These are phyloP conservation scores for Gossypium davidsonii DNA, from an alignment of 441 rosid genomes.

Conservation along the genomic window DNA sequence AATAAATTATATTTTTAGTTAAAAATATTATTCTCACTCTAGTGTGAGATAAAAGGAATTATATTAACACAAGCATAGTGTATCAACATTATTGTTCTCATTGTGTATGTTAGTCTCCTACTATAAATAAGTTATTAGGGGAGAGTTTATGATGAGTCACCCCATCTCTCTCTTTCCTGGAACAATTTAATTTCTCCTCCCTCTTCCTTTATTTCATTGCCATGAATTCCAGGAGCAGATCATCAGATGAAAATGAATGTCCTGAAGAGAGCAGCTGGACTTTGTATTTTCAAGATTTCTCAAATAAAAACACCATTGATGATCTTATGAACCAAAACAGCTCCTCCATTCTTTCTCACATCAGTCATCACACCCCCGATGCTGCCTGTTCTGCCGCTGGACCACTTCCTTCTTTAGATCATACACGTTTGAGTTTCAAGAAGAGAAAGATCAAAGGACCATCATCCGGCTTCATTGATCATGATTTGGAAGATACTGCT, in stretches of 20 bases:
- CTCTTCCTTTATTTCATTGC: background rate
- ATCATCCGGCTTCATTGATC: slow-evolving; percentile 20
- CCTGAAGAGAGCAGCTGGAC: slow-evolving; percentile 21
- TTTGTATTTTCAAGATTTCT: slow-evolving; percentile 11
- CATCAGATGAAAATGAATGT: background rate
- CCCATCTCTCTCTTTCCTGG: background rate
- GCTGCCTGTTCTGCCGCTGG: slow-evolving; percentile 12
- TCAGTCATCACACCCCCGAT: background rate
- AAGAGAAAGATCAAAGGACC: slow-evolving; percentile 21
- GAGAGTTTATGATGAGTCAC: background rate
- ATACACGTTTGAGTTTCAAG: slow-evolving; percentile 20
- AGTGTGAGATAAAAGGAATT: too few species aligned
- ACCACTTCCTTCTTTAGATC: slow-evolving; percentile 1
- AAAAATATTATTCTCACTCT: too few species aligned
- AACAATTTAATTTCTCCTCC: background rate
- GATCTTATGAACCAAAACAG: background rate
- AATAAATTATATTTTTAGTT: too few species aligned
- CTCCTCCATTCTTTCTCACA: background rate
- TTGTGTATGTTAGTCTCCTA: background rate
- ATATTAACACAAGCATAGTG: too few species aligned
- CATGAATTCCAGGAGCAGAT: slow-evolving; percentile 5
- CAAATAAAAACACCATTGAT: background rate
- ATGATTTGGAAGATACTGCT: slow-evolving; percentile 47
- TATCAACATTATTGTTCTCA: background rate
- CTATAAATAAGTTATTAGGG: background rate